Percentiles rank a stretch among this genome's conserved stretches.
These are phyloP conservation scores for Crucibulum laeve DNA, from an alignment of 768 basidiomycete genomes.

Conservation along the genomic window DNA sequence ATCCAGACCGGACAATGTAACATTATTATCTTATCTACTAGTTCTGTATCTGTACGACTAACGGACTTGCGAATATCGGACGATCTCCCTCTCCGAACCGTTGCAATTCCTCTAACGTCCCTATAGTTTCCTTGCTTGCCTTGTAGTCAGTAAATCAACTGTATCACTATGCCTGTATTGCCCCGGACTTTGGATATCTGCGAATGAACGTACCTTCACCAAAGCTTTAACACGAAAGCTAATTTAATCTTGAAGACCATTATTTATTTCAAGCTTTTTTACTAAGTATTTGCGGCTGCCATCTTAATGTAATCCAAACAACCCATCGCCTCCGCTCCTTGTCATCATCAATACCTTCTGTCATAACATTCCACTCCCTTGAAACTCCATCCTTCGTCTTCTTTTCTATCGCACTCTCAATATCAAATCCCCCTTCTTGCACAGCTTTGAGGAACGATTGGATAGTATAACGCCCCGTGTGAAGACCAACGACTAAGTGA, in stretches of 20 bases:
- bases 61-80: too few species aligned
- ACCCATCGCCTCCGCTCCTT: conserved; percentile 68
- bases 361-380: conserved; percentile 49
- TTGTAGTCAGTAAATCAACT: neutral
- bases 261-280: neutral
- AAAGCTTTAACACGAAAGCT: too few species aligned
- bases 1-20: too few species aligned
- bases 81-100: neutral
- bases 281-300: conserved; percentile 24
- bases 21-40: too few species aligned
- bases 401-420: conserved; percentile 44
- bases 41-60: too few species aligned
- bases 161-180: too few species aligned
- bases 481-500: conserved; percentile 69
- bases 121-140: neutral
- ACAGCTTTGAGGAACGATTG: conserved; percentile 50
- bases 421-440: conserved; percentile 33
- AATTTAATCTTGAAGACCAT: too few species aligned
- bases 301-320: conserved; percentile 58
- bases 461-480: conserved; percentile 73
- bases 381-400: conserved; percentile 32
- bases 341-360: conserved; percentile 54
- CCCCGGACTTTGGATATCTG: neutral
- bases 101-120: neutral
- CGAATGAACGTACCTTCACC: too few species aligned